These are phyloP conservation scores for Theobroma grandiflorum DNA, from an alignment of 441 rosid species.

Conservation along the genomic window DNA sequence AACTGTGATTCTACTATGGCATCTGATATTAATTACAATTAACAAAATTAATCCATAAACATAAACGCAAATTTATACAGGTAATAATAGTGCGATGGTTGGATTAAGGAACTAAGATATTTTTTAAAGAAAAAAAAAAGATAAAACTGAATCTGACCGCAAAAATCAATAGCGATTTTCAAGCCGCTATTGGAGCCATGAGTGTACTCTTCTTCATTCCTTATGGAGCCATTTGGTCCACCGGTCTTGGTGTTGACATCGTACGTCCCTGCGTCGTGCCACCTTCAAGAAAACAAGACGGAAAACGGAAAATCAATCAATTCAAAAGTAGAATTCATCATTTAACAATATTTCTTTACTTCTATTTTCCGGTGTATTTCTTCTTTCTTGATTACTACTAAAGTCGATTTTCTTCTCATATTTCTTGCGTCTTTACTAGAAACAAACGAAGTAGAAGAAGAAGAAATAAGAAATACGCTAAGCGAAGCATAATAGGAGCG, in stretches of 20 bases:
- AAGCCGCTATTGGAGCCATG: conserved; percentile 84
- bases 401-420: not conserved
- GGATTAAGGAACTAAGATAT: no score
- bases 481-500: conserved; percentile 97
- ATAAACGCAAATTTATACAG: no score
- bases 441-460: conserved; percentile 6
- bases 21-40: not conserved
- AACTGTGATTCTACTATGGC: not conserved
- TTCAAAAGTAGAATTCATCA: not conserved
- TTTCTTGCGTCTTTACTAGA: not conserved
- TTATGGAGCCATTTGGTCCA: conserved; percentile 91
- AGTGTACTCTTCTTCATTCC: conserved; percentile 80
- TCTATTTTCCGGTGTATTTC: not conserved
- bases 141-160: conserved; percentile 54
- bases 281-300: conserved; percentile 51
- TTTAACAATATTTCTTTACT: not conserved
- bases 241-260: conserved; percentile 85
- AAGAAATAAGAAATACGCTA: conserved; percentile 60
- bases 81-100: no score
- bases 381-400: not conserved
- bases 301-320: conserved; percentile 8
- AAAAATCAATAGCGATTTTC: conserved; percentile 83
- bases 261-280: conserved; percentile 97
- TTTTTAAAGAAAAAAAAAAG: not conserved
- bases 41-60: conserved; percentile 1